phyloP scores from a whole-genome alignment of 2,329 filamentous ascomycete species.

The Cyclaneusma minus region DNA sequence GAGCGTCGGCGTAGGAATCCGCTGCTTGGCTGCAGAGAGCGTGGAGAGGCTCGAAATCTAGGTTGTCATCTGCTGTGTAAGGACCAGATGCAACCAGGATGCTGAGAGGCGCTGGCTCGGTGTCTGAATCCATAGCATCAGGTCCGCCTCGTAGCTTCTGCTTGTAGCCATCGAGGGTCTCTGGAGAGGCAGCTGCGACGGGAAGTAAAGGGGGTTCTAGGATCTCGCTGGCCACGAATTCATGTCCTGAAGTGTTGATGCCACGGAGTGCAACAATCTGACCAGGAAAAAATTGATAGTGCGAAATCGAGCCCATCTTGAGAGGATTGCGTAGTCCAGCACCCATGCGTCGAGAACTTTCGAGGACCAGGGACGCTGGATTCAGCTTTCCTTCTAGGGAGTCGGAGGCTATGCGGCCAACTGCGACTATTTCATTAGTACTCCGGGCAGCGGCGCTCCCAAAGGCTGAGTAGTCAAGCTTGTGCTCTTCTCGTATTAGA shows the following conservation, averaged over 20 bases:
- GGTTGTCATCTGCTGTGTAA: slow-evolving; percentile 82
- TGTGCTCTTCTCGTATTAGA: slow-evolving; percentile 59
- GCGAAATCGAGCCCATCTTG: slow-evolving; percentile 51
- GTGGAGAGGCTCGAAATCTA: slow-evolving; percentile 77
- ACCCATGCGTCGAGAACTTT: slow-evolving; percentile 73
- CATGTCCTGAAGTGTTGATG: slow-evolving; percentile 71
- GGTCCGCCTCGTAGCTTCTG: slow-evolving; percentile 50
- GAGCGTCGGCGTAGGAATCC: slow-evolving; percentile 57
- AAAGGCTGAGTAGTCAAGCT: slow-evolving; percentile 65
- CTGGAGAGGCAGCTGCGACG: slow-evolving; percentile 53
- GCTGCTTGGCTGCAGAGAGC: slow-evolving; percentile 66
- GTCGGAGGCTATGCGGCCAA: slow-evolving; percentile 85
- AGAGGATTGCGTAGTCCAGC: slow-evolving; percentile 70
- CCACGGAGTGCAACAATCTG: slow-evolving; percentile 82
- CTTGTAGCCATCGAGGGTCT: slow-evolving; percentile 51
- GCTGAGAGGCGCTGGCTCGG: slow-evolving; percentile 50
- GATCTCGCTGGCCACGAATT: slow-evolving; percentile 67
- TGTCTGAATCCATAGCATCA: slow-evolving; percentile 44
- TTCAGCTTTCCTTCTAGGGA: slow-evolving; percentile 77
- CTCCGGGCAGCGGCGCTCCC: slow-evolving; percentile 77
- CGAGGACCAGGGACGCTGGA: slow-evolving; percentile 68
- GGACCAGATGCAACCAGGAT: slow-evolving; percentile 71
- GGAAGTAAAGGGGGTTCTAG: slow-evolving; percentile 61
- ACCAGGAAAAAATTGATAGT: slow-evolving; percentile 81
- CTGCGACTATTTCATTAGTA: slow-evolving; percentile 73